Evolutionary conservation across 1,139 yeast genomes (phyloP).

Genomic region (Suhomyces yuchorum): DNA sequence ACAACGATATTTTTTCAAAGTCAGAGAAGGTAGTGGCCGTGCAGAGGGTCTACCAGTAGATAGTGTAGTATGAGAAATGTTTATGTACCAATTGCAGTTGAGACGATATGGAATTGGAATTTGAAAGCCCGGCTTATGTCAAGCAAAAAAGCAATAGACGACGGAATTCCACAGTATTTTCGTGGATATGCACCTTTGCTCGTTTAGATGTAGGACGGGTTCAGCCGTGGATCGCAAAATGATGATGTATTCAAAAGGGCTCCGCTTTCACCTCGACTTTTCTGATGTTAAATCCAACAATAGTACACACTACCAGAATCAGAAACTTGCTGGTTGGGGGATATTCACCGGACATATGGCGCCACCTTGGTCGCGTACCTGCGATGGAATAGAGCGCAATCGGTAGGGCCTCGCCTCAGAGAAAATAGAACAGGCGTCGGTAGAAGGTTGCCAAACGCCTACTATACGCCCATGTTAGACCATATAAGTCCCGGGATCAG

Average conservation of each 20-base stretch:
- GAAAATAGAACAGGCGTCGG: background rate
- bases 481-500: background rate
- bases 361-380: background rate
- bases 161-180: background rate
- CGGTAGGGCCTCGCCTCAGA: background rate
- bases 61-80: background rate
- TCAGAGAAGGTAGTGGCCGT: constrained; percentile 4
- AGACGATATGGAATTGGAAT: background rate
- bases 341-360: background rate
- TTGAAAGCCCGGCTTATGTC: background rate
- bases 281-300: background rate
- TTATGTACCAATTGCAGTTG: background rate
- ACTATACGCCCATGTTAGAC: background rate
- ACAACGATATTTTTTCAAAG: constrained; percentile 16
- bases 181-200: background rate
- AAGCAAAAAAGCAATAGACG: background rate
- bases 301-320: background rate
- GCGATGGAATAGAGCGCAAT: background rate
- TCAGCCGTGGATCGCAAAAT: background rate
- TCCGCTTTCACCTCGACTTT: background rate
- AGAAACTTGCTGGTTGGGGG: background rate
- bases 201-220: background rate
- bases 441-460: background rate
- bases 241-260: background rate
- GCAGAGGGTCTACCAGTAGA: background rate